Evolutionary conservation across 129 eudicot species (phyloP).

Genomic region (Escallonia rubra): DNA sequence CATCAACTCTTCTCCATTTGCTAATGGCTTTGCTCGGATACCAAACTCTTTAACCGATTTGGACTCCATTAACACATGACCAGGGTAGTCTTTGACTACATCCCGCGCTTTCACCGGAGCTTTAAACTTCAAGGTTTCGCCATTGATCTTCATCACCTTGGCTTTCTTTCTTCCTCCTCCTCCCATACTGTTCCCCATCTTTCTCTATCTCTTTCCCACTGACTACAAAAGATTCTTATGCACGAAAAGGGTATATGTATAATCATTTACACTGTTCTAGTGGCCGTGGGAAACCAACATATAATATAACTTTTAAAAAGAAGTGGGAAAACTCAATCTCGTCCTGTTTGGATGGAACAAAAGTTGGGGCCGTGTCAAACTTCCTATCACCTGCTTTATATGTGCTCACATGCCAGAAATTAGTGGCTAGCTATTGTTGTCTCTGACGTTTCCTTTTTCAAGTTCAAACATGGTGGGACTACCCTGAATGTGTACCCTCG

Average conservation of each 20-base stretch:
- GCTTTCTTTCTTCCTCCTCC: slow-evolving; percentile 40
- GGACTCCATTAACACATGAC: slow-evolving; percentile 55
- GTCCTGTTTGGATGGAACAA: not conserved
- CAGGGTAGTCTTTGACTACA: slow-evolving; percentile 51
- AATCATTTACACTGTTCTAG: not conserved
- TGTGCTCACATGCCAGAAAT: no score
- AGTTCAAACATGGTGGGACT: no score
- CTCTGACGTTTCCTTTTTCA: no score
- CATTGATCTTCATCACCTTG: slow-evolving; percentile 73
- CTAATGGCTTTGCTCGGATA: slow-evolving; percentile 59
- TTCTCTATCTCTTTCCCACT: not conserved
- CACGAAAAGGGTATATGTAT: not conserved
- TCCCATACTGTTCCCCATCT: slow-evolving; percentile 66
- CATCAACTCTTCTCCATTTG: slow-evolving; percentile 27
- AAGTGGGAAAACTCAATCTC: slow-evolving; percentile 16
- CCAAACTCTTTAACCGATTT: slow-evolving; percentile 44
- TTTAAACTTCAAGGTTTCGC: slow-evolving; percentile 45
- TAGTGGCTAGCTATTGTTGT: no score
- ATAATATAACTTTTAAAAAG: not conserved
- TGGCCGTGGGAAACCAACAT: not conserved
- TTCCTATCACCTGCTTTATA: no score
- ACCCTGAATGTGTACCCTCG: no score
- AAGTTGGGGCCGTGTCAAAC: not conserved
- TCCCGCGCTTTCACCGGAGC: slow-evolving; percentile 44
- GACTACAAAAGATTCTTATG: not conserved